phyloP scores from a whole-genome alignment of 2,329 filamentous ascomycete species.

The Diaporthe destruens region DNA sequence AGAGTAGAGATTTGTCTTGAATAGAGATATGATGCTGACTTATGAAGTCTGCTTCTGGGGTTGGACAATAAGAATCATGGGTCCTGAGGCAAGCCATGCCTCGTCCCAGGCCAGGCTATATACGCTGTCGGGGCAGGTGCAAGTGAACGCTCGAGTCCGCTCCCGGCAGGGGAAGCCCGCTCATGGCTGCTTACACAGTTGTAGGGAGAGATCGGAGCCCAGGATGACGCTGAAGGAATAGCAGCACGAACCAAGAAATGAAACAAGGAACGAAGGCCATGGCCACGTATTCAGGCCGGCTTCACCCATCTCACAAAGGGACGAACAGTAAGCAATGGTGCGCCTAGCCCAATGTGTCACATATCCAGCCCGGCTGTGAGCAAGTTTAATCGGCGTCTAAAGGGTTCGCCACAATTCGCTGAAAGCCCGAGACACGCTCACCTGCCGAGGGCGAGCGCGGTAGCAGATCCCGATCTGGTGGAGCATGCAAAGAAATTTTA shows the following conservation, averaged over 20 bases:
- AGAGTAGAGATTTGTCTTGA: constrained; percentile 1
- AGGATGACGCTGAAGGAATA: constrained; percentile 29
- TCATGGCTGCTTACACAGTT: neutral
- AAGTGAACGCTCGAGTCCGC: constrained; percentile 1
- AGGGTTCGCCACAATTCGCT: neutral
- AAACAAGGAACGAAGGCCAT: constrained; percentile 23
- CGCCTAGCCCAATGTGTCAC: neutral
- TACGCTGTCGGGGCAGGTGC: neutral
- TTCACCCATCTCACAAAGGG: constrained; percentile 16
- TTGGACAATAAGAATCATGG: neutral
- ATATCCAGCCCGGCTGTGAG: neutral
- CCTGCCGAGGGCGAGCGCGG: neutral
- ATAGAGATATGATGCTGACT: neutral
- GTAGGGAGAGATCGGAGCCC: constrained; percentile 13
- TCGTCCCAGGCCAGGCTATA: constrained; percentile 22
- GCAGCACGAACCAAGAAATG: constrained; percentile 21
- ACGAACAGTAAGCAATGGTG: constrained; percentile 19
- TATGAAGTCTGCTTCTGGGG: constrained; percentile 13
- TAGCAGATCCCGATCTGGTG: constrained; percentile 18
- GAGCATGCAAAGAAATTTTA: neutral
- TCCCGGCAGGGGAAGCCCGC: constrained; percentile 7
- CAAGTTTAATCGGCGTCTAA: constrained; percentile 1
- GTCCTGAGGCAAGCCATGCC: neutral
- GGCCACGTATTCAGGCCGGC: constrained; percentile 34
- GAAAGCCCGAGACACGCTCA: constrained; percentile 5